phyloP scores from a whole-genome alignment of 1,139 yeast species.

The Suhomyces chickasaworum region DNA sequence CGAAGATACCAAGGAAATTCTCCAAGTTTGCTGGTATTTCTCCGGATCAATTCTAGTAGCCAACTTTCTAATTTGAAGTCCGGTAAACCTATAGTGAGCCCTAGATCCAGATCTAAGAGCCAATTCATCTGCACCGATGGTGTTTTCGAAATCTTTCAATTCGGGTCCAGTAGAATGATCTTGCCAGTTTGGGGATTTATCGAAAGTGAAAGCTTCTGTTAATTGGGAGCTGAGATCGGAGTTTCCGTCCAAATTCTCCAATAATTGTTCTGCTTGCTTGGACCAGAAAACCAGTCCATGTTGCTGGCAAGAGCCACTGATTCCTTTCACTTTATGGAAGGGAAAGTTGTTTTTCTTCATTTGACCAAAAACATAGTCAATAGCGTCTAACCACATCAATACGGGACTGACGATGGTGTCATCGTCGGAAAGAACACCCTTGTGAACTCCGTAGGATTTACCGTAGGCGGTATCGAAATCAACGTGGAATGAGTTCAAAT shows the following conservation, averaged over 20 bases:
- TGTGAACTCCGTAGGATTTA: constrained; percentile 55
- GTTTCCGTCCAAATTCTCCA: constrained; percentile 31
- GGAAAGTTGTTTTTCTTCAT: constrained; percentile 59
- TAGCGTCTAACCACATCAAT: constrained; percentile 84
- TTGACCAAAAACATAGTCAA: constrained; percentile 61
- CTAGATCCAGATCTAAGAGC: constrained; percentile 79
- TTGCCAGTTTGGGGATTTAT: constrained; percentile 89
- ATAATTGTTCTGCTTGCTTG: constrained; percentile 40
- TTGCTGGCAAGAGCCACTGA: constrained; percentile 89
- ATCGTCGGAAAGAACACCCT: constrained; percentile 62
- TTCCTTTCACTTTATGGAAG: constrained; percentile 61
- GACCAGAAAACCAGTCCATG: constrained; percentile 91
- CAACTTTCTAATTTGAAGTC: constrained; percentile 81
- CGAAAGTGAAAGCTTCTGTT: constrained; percentile 55
- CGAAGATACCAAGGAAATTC: constrained; percentile 77
- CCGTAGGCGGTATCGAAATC: constrained; percentile 71
- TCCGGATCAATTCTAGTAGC: constrained; percentile 53
- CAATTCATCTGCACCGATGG: constrained; percentile 60
- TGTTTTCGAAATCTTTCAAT: constrained; percentile 59
- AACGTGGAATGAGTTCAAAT: constrained; percentile 60
- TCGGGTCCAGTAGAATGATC: constrained; percentile 84
- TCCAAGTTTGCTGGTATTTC: constrained; percentile 55
- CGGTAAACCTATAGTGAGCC: constrained; percentile 90
- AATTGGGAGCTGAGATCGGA: constrained; percentile 48
- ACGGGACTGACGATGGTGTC: constrained; percentile 79